phyloP scores from a whole-genome alignment of 208 protist species.

The Wallacemonas sp. region DNA sequence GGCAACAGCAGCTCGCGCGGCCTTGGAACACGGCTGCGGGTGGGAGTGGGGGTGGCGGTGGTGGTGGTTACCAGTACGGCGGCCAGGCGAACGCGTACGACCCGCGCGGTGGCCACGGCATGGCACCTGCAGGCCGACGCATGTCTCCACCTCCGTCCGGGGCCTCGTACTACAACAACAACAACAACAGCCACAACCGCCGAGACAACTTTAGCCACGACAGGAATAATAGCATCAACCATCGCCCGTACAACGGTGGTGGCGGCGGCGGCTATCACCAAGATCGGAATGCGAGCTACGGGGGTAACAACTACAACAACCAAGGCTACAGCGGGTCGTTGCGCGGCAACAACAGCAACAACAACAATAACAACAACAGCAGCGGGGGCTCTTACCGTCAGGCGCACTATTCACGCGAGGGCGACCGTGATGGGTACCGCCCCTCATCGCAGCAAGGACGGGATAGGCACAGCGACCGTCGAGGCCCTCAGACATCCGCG shows the following conservation, averaged over 20 bases:
- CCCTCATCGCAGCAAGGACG: no score
- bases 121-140: neutral
- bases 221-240: neutral
- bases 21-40: neutral
- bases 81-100: neutral
- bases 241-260: neutral
- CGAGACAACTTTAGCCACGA: neutral
- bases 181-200: neutral
- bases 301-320: neutral
- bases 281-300: no score
- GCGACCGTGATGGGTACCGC: neutral
- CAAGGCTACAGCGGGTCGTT: neutral
- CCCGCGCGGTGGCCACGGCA: neutral
- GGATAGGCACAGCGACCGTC: neutral
- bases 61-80: neutral
- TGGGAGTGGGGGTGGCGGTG: neutral
- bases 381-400: neutral
- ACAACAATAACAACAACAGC: constrained; percentile 18
- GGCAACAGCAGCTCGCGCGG: constrained; percentile 23
- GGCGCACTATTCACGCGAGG: neutral
- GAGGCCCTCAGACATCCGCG: no score
- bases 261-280: constrained; percentile 8
- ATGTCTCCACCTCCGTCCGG: neutral
- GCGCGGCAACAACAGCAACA: neutral
- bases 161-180: neutral